Evolutionary conservation across 306 rosid genomes (phyloP).

Genomic region (Trifolium subterraneum): DNA sequence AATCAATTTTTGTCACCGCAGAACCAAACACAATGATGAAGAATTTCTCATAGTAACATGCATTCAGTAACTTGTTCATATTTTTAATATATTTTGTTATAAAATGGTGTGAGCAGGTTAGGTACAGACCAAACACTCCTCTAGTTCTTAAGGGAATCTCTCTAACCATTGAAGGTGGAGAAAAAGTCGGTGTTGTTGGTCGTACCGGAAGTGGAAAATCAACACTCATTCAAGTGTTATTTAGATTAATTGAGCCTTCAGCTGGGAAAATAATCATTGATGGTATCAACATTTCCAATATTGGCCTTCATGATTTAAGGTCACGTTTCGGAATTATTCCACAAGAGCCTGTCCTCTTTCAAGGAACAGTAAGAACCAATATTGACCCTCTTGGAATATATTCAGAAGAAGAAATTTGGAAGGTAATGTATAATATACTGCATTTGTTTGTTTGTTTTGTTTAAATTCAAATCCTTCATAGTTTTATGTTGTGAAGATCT

Average conservation of each 20-base stretch:
- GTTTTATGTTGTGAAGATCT: background rate
- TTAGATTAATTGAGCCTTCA: conserved; percentile 88
- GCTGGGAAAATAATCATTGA: conserved; percentile 75
- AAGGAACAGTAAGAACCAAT: conserved; percentile 86
- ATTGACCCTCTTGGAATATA: conserved; percentile 72
- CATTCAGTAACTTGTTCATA: background rate
- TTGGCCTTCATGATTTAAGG: conserved; percentile 89
- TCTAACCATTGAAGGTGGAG: conserved; percentile 74
- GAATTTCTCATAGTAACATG: conserved; percentile 7
- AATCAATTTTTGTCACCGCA: too few species aligned
- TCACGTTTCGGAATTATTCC: conserved; percentile 92
- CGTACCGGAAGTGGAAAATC: conserved; percentile 94
- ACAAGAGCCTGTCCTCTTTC: conserved; percentile 90
- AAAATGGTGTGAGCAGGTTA: conserved; percentile 58
- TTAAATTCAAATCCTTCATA: background rate
- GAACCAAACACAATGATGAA: too few species aligned
- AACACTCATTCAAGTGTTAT: conserved; percentile 82
- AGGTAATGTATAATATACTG: conserved; percentile 51
- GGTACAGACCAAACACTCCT: conserved; percentile 82
- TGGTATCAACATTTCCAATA: conserved; percentile 59
- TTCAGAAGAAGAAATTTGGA: conserved; percentile 88
- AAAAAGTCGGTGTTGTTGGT: conserved; percentile 92
- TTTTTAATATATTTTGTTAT: conserved; percentile 8
- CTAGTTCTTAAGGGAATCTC: conserved; percentile 78
- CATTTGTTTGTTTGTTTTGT: background rate